phyloP scores from a whole-genome alignment of 2,329 filamentous ascomycete species.

The Gnomoniopsis smithogilvyi region DNA sequence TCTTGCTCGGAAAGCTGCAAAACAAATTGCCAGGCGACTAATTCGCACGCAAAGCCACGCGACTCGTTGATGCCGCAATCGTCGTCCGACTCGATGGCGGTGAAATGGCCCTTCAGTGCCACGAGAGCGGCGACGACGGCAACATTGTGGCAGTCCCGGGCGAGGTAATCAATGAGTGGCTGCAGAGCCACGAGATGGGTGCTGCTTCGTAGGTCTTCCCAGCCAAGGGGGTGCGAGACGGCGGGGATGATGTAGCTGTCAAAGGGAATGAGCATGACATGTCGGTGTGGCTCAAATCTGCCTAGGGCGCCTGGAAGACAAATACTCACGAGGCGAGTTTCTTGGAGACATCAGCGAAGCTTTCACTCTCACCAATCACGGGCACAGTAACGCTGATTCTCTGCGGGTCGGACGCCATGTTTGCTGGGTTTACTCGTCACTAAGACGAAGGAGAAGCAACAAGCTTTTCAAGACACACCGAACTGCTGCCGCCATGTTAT shows the following conservation, averaged over 20 bases:
- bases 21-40: conserved; percentile 14
- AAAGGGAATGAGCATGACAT: neutral
- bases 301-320: neutral
- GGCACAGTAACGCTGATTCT: neutral
- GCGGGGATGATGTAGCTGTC: conserved; percentile 12
- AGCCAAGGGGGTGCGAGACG: conserved; percentile 8
- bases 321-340: conserved; percentile 10
- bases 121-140: conserved; percentile 9
- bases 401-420: neutral
- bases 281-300: neutral
- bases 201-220: conserved; percentile 13
- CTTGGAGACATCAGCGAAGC: conserved; percentile 11
- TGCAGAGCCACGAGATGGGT: conserved; percentile 8
- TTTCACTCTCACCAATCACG: conserved; percentile 4
- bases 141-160: conserved; percentile 9
- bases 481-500: neutral
- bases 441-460: neutral
- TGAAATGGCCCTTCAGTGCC: conserved; percentile 12
- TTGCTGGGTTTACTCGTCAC: neutral
- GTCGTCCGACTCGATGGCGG: conserved; percentile 8
- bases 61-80: conserved; percentile 9
- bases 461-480: no score
- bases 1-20: conserved; percentile 10
- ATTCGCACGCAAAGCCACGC: conserved; percentile 9
- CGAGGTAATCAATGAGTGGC: conserved; percentile 11